A percentile compares a stretch with the other conserved stretches of the same genome.
Evolutionary conservation across 139 green algal species (phyloP).

Genomic region (Choricystis sp.): DNA sequence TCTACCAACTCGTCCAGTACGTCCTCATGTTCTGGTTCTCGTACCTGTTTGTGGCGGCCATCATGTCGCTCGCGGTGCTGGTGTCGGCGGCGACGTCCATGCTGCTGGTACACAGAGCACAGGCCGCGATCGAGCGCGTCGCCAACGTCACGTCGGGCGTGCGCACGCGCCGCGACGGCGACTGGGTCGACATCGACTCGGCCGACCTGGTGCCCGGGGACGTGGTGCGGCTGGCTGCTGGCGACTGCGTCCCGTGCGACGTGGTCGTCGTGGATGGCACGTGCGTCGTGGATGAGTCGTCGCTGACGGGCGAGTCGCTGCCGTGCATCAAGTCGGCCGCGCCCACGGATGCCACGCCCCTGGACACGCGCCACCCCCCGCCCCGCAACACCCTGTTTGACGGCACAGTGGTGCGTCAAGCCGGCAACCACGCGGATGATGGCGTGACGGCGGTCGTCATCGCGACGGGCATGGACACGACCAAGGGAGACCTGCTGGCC

Average conservation of each 20-base stretch:
- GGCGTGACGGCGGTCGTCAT: background rate
- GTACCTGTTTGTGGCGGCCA: constrained; percentile 8
- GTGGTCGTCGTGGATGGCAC: constrained; percentile 4
- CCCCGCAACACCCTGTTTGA: constrained; percentile 1
- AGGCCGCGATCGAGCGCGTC: constrained; percentile 2
- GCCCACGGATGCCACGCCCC: background rate
- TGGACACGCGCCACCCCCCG: background rate
- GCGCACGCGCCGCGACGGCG: background rate
- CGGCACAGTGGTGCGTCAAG: background rate
- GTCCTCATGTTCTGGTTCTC: constrained; percentile 9
- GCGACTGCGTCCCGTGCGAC: constrained; percentile 7
- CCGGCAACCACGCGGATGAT: background rate
- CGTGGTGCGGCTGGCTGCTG: constrained; percentile 2
- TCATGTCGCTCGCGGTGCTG: constrained; percentile 2
- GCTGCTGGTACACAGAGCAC: background rate
- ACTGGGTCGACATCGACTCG: constrained; percentile 2
- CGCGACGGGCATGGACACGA: constrained; percentile 5
- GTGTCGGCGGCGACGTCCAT: constrained; percentile 2
- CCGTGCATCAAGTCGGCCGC: constrained; percentile 5
- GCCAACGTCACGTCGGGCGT: constrained; percentile 3
- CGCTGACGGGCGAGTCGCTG: constrained; percentile 9
- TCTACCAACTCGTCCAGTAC: constrained; percentile 15
- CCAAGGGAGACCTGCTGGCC: constrained; percentile 7
- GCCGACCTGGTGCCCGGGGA: constrained; percentile 7
- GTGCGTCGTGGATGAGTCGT: constrained; percentile 8